Conservation (phyloP, 176 grass and related monocot species). For the Puya raimondii region DNA sequence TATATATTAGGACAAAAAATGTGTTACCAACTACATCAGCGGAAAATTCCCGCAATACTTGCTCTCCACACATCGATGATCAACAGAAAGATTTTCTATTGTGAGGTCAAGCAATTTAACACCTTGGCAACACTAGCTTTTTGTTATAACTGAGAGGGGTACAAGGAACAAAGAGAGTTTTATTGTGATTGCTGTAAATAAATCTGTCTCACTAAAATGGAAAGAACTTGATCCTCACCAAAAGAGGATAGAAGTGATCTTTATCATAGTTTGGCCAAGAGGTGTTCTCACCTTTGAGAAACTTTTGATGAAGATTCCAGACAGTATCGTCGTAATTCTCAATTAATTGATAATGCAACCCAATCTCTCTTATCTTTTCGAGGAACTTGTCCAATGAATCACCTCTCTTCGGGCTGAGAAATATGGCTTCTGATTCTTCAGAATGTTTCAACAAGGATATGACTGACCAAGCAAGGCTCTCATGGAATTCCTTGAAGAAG, state of each 20-base stretch:
- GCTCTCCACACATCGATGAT: too few relatives aligned
- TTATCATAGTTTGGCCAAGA: slow-evolving; percentile 75
- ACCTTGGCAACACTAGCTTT: too few relatives aligned
- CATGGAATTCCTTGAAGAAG: slow-evolving; percentile 85
- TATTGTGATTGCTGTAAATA: background rate
- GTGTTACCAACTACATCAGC: too few relatives aligned
- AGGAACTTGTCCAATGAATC: slow-evolving; percentile 76
- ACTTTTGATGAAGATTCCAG: slow-evolving; percentile 62
- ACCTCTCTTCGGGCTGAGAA: slow-evolving; percentile 83
- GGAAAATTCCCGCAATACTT: too few relatives aligned
- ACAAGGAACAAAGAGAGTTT: background rate
- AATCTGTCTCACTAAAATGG: slow-evolving; percentile 2
- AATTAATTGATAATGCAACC: slow-evolving; percentile 52
- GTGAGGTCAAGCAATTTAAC: too few relatives aligned
- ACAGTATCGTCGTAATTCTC: slow-evolving; percentile 71
- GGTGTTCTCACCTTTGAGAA: slow-evolving; percentile 31
- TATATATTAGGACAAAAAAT: too few relatives aligned
- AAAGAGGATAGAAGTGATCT: slow-evolving; percentile 77
- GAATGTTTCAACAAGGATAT: slow-evolving; percentile 55
- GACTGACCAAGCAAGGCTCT: slow-evolving; percentile 38
- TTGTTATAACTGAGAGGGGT: background rate
- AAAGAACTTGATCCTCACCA: slow-evolving; percentile 38
- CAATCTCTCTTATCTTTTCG: slow-evolving; percentile 40
- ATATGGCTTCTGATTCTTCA: slow-evolving; percentile 54
- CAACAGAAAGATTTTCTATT: too few relatives aligned